Conservation (phyloP, 768 basidiomycete species). For the Daedaleopsis sinensis region DNA sequence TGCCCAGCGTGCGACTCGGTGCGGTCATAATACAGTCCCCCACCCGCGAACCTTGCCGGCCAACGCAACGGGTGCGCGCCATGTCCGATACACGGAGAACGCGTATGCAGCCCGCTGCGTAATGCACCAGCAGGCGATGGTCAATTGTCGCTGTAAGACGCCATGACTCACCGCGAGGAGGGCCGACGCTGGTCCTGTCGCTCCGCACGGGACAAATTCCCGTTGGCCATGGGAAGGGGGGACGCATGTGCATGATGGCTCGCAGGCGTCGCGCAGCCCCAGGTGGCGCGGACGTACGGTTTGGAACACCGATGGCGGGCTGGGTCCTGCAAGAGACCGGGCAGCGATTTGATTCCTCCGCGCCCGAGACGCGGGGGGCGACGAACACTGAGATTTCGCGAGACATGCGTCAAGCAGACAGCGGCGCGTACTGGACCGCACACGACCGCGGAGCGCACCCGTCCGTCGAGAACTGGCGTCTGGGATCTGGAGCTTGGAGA, state of each 20-base stretch:
- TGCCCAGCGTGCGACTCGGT: conserved; percentile 5
- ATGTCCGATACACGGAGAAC: not conserved
- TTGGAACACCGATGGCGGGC: not conserved
- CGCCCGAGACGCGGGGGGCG: too few relatives aligned
- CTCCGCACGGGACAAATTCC: not conserved
- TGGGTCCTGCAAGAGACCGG: not conserved
- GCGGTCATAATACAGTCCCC: not conserved
- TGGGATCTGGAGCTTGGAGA: not conserved
- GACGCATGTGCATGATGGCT: too few relatives aligned
- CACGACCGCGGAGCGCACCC: not conserved
- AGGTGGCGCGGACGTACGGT: not conserved
- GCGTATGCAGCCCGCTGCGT: not conserved
- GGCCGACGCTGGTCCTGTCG: not conserved
- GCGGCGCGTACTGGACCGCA: not conserved
- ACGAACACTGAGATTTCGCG: not conserved
- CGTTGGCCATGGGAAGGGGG: not conserved
- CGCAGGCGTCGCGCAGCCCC: not conserved
- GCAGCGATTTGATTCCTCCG: not conserved
- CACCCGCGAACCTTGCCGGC: conserved; percentile 20
- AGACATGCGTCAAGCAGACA: not conserved
- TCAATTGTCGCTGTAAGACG: not conserved
- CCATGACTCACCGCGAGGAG: not conserved
- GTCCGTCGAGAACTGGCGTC: not conserved
- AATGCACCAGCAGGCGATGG: not conserved
- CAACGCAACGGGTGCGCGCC: not conserved